A percentile compares a stretch with the other conserved stretches of the same genome.
phyloP scores from a whole-genome alignment of 1,139 yeast species.

The Hyphopichia khmerensis region DNA sequence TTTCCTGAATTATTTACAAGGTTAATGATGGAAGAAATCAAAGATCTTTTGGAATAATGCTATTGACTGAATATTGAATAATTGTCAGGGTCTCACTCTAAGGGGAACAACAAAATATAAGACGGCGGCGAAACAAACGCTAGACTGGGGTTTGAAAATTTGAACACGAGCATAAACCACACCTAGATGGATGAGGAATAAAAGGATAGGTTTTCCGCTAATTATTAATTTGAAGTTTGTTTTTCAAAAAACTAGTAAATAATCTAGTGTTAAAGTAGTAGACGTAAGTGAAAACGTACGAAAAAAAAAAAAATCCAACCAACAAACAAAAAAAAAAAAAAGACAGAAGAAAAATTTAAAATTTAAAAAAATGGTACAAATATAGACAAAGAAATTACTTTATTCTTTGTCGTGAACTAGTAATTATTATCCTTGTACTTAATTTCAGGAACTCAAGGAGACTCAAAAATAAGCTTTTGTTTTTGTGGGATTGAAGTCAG shows the following conservation, averaged over 20 bases:
- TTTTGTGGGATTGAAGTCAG: no score
- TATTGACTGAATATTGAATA: no score
- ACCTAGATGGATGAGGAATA: neutral
- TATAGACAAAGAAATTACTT: no score
- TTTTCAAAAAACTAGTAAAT: neutral
- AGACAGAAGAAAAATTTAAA: neutral
- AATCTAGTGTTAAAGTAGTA: neutral
- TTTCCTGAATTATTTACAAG: neutral
- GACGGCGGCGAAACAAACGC: neutral
- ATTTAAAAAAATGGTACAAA: neutral
- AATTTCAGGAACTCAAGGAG: no score
- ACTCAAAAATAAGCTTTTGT: no score
- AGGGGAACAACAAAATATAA: neutral
- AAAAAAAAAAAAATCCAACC: neutral
- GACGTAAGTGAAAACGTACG: neutral
- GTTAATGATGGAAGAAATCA: no score
- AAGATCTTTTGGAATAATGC: no score
- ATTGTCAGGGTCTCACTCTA: slow-evolving; percentile 1
- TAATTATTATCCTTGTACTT: no score
- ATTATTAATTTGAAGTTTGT: no score
- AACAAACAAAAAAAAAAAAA: no score
- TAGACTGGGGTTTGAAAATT: neutral
- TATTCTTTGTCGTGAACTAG: no score
- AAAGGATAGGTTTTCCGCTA: no score
- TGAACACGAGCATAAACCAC: neutral